Conservation (phyloP, 192 early-diverging fungal species). For the Podila verticillata region DNA sequence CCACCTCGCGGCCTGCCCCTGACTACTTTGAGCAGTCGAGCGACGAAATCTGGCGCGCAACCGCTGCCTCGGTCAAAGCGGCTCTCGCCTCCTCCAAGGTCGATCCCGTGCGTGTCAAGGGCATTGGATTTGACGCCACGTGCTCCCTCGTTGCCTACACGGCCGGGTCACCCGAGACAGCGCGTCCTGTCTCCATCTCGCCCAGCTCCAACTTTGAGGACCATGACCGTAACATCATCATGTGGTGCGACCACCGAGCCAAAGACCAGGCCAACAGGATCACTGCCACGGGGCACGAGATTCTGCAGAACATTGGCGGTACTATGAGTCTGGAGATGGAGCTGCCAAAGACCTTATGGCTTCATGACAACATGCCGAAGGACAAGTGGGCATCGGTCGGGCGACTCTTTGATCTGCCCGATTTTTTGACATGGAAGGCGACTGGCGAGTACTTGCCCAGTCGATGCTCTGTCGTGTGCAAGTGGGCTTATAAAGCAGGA, state of each 20-base stretch:
- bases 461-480: conserved; percentile 74
- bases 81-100: conserved; percentile 49
- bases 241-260: conserved; percentile 83
- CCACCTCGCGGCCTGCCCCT: conserved; percentile 53
- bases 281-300: conserved; percentile 61
- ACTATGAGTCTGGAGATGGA: conserved; percentile 80
- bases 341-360: conserved; percentile 79
- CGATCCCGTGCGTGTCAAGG: conserved; percentile 48
- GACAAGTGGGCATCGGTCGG: conserved; percentile 58
- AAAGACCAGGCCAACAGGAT: conserved; percentile 67
- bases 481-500: conserved; percentile 68
- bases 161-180: conserved; percentile 32
- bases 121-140: conserved; percentile 84
- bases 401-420: conserved; percentile 77
- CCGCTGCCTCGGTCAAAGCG: conserved; percentile 54
- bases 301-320: conserved; percentile 73
- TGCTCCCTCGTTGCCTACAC: conserved; percentile 75
- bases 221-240: conserved; percentile 66
- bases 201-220: conserved; percentile 53
- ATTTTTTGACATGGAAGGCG: conserved; percentile 74
- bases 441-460: conserved; percentile 64
- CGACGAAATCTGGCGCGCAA: conserved; percentile 72
- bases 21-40: conserved; percentile 76
- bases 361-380: conserved; percentile 63
- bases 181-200: conserved; percentile 61